phyloP scores from a whole-genome alignment of 2,329 filamentous ascomycete genomes.

The Mollisiaceae sp. region DNA sequence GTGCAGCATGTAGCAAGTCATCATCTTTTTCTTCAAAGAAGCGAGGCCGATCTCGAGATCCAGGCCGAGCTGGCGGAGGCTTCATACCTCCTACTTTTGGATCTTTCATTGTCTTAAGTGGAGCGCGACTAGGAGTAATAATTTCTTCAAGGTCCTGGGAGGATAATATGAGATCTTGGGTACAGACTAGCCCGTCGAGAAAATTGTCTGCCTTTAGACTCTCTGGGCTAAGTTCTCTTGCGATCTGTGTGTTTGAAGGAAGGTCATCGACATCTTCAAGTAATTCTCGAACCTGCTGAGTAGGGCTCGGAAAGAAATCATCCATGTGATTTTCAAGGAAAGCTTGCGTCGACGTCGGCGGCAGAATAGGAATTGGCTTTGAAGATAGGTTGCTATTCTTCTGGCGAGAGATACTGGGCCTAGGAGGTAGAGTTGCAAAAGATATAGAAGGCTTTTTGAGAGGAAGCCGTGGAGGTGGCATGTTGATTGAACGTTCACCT shows the following conservation, averaged over 20 bases:
- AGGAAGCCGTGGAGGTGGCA: slow-evolving; percentile 28
- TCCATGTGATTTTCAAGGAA: slow-evolving; percentile 57
- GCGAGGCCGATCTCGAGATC: slow-evolving; percentile 22
- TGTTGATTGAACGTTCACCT: slow-evolving; percentile 29
- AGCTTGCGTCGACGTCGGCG: slow-evolving; percentile 54
- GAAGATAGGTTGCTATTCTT: not conserved
- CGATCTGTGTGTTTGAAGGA: slow-evolving; percentile 33
- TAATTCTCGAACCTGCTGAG: slow-evolving; percentile 58
- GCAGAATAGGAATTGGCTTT: slow-evolving; percentile 15
- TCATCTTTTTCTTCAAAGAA: slow-evolving; percentile 40
- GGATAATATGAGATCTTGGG: slow-evolving; percentile 53
- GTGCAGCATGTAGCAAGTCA: slow-evolving; percentile 32
- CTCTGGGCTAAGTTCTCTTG: slow-evolving; percentile 30
- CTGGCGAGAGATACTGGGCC: not conserved
- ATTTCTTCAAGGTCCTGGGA: slow-evolving; percentile 55
- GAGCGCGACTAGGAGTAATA: slow-evolving; percentile 36
- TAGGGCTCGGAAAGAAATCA: slow-evolving; percentile 61
- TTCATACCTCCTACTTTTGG: not conserved
- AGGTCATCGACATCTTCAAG: slow-evolving; percentile 46
- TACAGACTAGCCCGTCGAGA: slow-evolving; percentile 37
- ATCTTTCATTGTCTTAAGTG: slow-evolving; percentile 1
- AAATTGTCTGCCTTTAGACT: slow-evolving; percentile 4
- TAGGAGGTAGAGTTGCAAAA: slow-evolving; percentile 12
- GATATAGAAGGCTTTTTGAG: slow-evolving; percentile 19
- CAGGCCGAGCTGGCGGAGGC: slow-evolving; percentile 5